Conservation (phyloP, 495 filamentous ascomycete genomes). For the Aspergillus mulundensis region DNA sequence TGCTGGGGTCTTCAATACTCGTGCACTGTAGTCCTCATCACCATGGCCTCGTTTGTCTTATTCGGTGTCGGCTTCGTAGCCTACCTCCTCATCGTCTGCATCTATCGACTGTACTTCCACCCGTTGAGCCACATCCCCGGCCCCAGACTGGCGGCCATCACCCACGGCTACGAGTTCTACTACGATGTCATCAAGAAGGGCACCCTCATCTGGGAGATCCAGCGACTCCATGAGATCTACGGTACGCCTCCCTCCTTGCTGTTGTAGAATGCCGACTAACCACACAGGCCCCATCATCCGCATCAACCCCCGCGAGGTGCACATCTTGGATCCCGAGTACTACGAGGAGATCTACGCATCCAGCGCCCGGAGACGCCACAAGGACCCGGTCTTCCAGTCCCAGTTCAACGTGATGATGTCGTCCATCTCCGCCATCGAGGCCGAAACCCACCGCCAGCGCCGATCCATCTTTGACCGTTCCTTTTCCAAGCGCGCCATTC, state of each 20-base stretch:
- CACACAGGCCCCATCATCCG: conserved; percentile 49
- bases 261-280: too few species aligned
- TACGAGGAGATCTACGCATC: conserved; percentile 7
- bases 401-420: not conserved
- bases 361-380: not conserved
- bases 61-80: too few species aligned
- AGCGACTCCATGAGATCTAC: conserved; percentile 37
- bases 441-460: conserved; percentile 2
- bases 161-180: conserved; percentile 44
- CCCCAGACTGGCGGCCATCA: conserved; percentile 46
- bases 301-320: conserved; percentile 44
- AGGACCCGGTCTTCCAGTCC: conserved; percentile 19
- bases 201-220: conserved; percentile 31
- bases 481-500: too few species aligned
- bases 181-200: conserved; percentile 35
- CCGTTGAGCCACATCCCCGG: conserved; percentile 43
- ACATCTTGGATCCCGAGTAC: conserved; percentile 5
- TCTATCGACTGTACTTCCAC: conserved; percentile 33
- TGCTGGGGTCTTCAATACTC: too few species aligned
- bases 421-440: not conserved
- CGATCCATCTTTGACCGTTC: not conserved
- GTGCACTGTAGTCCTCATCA: too few species aligned
- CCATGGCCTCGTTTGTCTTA: too few species aligned
- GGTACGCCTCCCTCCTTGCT: conserved; percentile 10
- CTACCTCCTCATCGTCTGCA: too few species aligned